Conservation (phyloP, 2,329 filamentous ascomycete species). For the Penicillium sp. region DNA sequence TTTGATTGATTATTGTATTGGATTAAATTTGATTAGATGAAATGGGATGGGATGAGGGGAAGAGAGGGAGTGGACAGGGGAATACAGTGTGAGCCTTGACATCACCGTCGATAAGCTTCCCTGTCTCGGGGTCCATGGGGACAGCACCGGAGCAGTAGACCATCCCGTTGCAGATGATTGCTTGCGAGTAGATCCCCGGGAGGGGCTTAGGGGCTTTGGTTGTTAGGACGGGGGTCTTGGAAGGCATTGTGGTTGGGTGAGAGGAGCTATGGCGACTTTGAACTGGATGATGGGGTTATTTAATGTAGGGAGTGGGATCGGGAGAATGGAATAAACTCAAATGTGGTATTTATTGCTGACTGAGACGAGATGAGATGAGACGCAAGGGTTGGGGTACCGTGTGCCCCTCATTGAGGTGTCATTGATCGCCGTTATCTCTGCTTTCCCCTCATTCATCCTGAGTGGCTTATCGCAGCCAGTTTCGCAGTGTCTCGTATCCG, state of each 20-base stretch:
- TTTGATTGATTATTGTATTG: too few species aligned
- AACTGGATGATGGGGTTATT: too few species aligned
- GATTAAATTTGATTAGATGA: too few species aligned
- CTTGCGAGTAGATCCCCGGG: slow-evolving; percentile 63
- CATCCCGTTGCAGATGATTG: slow-evolving; percentile 66
- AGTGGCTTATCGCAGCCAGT: neutral
- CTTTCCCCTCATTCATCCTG: neutral
- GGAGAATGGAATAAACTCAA: neutral
- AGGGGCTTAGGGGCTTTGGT: slow-evolving; percentile 57
- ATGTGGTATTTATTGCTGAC: slow-evolving; percentile 4
- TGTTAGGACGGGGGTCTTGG: slow-evolving; percentile 50
- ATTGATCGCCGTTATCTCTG: neutral
- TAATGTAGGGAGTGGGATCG: neutral
- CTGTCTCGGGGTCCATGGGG: slow-evolving; percentile 61
- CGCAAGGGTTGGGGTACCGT: slow-evolving; percentile 7
- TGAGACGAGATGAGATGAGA: neutral
- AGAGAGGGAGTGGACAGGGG: slow-evolving; percentile 15
- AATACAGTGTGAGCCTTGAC: slow-evolving; percentile 60
- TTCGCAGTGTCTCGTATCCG: neutral
- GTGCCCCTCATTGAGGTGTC: slow-evolving; percentile 9
- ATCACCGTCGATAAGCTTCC: slow-evolving; percentile 60
- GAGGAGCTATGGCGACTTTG: neutral
- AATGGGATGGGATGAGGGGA: neutral
- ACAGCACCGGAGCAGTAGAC: slow-evolving; percentile 74
- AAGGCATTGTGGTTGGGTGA: slow-evolving; percentile 36